Evolutionary conservation across 2,329 filamentous ascomycete genomes (phyloP).

Genomic region (Exophiala calicioides): DNA sequence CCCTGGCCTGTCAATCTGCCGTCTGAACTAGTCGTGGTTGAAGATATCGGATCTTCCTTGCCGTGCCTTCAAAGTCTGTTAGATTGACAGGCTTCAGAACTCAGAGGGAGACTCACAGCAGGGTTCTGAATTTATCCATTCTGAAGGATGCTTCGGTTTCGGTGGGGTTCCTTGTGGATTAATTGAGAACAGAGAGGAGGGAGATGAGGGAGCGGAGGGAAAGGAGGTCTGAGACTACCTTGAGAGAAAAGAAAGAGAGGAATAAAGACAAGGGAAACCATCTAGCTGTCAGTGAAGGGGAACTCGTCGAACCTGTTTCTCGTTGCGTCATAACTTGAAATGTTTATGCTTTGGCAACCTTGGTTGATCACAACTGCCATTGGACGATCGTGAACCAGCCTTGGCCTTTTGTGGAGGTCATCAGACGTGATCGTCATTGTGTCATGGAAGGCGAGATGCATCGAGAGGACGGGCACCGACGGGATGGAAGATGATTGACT

Average conservation of each 20-base stretch:
- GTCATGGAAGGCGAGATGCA: neutral
- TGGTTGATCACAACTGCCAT: too few relatives aligned
- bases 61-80: conserved; percentile 4
- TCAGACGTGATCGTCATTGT: neutral
- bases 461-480: too few relatives aligned
- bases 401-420: neutral
- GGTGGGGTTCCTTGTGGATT: neutral
- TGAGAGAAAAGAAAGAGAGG: too few relatives aligned
- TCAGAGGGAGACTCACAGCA: conserved; percentile 32
- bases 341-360: too few relatives aligned
- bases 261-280: too few relatives aligned
- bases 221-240: too few relatives aligned
- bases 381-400: too few relatives aligned
- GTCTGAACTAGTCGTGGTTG: conserved; percentile 1
- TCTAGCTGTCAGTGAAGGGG: too few relatives aligned
- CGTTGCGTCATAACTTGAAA: conserved; percentile 4
- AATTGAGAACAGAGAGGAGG: neutral
- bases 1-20: conserved; percentile 26
- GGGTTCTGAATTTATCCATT: conserved; percentile 35
- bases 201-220: neutral
- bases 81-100: neutral
- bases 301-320: neutral
- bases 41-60: conserved; percentile 8
- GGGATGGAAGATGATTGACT: too few relatives aligned
- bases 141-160: neutral